phyloP scores from a whole-genome alignment of 768 basidiomycete genomes.

The Naganishia vaughanmartiniae region DNA sequence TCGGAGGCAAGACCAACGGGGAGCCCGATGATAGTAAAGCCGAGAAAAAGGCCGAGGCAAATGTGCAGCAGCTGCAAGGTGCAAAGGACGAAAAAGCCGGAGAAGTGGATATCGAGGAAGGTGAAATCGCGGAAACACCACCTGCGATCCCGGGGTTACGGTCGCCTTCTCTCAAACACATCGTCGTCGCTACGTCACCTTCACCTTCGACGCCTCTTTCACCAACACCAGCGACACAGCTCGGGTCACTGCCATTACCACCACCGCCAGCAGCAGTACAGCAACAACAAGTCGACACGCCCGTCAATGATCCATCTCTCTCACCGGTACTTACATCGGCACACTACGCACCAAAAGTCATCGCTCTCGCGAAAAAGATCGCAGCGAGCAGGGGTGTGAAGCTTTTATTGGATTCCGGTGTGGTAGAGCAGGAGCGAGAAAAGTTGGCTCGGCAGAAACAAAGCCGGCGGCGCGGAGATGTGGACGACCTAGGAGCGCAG shows the following conservation, averaged over 20 bases:
- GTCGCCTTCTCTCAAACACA: neutral
- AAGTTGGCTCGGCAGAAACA: neutral
- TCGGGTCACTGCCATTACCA: neutral
- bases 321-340: neutral
- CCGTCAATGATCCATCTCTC: neutral
- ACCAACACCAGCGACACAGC: neutral
- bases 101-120: slow-evolving; percentile 1
- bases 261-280: no score
- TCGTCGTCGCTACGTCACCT: neutral
- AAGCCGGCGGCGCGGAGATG: neutral
- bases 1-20: no score
- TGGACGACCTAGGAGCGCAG: neutral
- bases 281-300: no score
- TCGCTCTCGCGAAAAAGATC: slow-evolving; percentile 28
- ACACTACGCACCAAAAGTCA: slow-evolving; percentile 30
- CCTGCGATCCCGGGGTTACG: no score
- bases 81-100: neutral
- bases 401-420: slow-evolving; percentile 24
- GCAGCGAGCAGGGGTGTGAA: slow-evolving; percentile 30
- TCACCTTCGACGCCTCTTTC: neutral
- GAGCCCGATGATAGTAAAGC: neutral
- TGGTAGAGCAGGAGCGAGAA: neutral
- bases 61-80: no score
- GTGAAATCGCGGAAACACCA: slow-evolving; percentile 8
- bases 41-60: no score